Evolutionary conservation across 768 basidiomycete species (phyloP).

Genomic region (Crepidotus variabilis): DNA sequence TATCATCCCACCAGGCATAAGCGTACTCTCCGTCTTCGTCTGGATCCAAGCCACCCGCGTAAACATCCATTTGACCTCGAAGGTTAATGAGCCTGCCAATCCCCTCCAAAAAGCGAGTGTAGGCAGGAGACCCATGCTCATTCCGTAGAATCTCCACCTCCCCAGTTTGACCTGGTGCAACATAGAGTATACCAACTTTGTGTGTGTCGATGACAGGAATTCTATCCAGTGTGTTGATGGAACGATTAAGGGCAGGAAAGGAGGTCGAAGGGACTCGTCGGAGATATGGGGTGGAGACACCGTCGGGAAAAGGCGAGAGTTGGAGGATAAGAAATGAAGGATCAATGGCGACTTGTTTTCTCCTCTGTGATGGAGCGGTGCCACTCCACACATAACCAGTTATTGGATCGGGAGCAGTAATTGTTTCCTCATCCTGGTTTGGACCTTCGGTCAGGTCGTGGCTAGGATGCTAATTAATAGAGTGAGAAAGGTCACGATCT

Average conservation of each 20-base stretch:
- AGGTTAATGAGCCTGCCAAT: conserved; percentile 86
- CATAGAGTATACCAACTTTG: conserved; percentile 95
- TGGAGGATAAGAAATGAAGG: conserved; percentile 86
- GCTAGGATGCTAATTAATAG: conserved; percentile 24
- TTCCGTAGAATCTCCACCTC: conserved; percentile 89
- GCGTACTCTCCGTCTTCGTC: conserved; percentile 95
- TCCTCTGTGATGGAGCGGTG: conserved; percentile 81
- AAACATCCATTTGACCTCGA: conserved; percentile 87
- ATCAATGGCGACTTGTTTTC: conserved; percentile 82
- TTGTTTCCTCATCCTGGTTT: conserved; percentile 18
- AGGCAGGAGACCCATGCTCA: conserved; percentile 89
- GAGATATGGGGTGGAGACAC: conserved; percentile 32
- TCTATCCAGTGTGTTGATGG: conserved; percentile 66
- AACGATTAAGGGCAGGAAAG: conserved; percentile 35
- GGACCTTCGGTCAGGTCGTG: conserved; percentile 16
- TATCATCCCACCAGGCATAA: conserved; percentile 99
- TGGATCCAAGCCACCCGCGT: conserved; percentile 87
- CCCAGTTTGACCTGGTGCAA: conserved; percentile 82
- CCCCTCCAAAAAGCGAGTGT: conserved; percentile 88
- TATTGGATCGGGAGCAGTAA: conserved; percentile 61
- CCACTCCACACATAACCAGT: conserved; percentile 89
- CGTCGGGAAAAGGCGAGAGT: conserved; percentile 63
- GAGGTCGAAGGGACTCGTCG: conserved; percentile 46
- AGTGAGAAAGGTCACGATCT: background rate
- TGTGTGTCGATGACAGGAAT: conserved; percentile 97